phyloP scores from a whole-genome alignment of 1,139 yeast species.

The Taphrina wiesneri region DNA sequence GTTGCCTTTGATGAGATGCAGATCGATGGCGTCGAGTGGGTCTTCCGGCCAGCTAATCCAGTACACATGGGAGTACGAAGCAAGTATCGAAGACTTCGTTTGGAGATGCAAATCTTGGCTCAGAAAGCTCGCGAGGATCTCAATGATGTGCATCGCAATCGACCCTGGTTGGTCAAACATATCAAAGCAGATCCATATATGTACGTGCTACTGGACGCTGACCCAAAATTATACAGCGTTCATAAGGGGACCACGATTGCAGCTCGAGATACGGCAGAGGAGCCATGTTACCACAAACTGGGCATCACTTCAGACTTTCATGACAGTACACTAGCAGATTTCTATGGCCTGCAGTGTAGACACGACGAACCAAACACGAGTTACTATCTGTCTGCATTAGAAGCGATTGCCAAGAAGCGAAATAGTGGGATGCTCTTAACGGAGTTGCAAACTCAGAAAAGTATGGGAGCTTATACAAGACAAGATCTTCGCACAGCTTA shows the following conservation, averaged over 20 bases:
- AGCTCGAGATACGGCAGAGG: constrained; percentile 16
- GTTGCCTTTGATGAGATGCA: constrained; percentile 14
- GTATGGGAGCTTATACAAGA: constrained; percentile 64
- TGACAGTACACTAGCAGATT: constrained; percentile 61
- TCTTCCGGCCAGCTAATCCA: constrained; percentile 24
- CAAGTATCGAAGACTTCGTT: constrained; percentile 12
- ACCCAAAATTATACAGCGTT: not conserved
- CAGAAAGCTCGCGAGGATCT: constrained; percentile 13
- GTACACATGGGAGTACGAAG: constrained; percentile 22
- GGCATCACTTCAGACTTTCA: constrained; percentile 62
- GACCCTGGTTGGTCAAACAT: constrained; percentile 23
- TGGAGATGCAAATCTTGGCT: constrained; percentile 24
- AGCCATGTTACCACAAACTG: constrained; percentile 51
- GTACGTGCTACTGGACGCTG: constrained; percentile 17
- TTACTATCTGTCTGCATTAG: constrained; percentile 48
- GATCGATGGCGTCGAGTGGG: constrained; percentile 25
- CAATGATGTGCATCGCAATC: constrained; percentile 7
- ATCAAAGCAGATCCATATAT: constrained; percentile 11
- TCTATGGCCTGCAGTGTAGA: constrained; percentile 57
- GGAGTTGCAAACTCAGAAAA: constrained; percentile 56
- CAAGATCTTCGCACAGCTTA: constrained; percentile 62
- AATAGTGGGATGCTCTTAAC: constrained; percentile 54
- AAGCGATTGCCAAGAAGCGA: constrained; percentile 52
- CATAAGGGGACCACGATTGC: not conserved
- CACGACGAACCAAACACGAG: constrained; percentile 14